A percentile compares a stretch with the other conserved stretches of the same genome.
Conservation (phyloP, 305 asterid genomes). For the Plantago rigida region DNA sequence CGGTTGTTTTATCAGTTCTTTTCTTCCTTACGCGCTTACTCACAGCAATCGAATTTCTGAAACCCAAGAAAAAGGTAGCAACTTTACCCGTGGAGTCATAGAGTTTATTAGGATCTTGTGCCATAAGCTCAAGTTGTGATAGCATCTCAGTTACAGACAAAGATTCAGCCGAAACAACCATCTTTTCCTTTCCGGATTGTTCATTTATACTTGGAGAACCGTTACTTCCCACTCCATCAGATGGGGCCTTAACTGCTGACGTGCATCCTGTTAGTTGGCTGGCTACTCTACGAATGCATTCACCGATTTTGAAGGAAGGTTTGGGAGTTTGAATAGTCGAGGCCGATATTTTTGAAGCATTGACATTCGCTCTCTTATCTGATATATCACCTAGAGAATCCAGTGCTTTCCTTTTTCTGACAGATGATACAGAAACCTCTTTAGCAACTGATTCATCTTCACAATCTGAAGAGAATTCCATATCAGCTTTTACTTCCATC, state of each 20-base stretch:
- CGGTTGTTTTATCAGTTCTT: conserved; percentile 35
- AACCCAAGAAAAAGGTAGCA: conserved; percentile 48
- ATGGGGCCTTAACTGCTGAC: conserved; percentile 34
- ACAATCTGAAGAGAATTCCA: conserved; percentile 37
- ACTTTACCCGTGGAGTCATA: conserved; percentile 28
- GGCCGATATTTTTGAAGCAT: conserved; percentile 48
- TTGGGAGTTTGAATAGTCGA: conserved; percentile 41
- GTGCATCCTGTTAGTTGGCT: conserved; percentile 66
- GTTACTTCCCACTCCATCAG: conserved; percentile 34
- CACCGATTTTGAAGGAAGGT: conserved; percentile 84
- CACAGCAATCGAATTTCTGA: conserved; percentile 52
- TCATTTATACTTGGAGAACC: conserved; percentile 32
- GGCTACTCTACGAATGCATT: conserved; percentile 84
- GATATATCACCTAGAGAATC: conserved; percentile 44
- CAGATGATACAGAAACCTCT: conserved; percentile 30
- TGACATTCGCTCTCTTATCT: conserved; percentile 37
- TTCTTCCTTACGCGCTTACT: conserved; percentile 56
- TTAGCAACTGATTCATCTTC: conserved; percentile 42
- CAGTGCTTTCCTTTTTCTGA: conserved; percentile 48
- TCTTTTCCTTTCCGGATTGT: conserved; percentile 33
- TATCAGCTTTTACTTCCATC: conserved; percentile 48
- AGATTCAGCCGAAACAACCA: conserved; percentile 37
- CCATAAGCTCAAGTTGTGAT: conserved; percentile 56
- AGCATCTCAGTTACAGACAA: conserved; percentile 54
- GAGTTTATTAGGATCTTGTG: conserved; percentile 51